These are phyloP conservation scores for Raddia distichophylla DNA, from an alignment of 176 grass and related monocot genomes.

Conservation along the genomic window DNA sequence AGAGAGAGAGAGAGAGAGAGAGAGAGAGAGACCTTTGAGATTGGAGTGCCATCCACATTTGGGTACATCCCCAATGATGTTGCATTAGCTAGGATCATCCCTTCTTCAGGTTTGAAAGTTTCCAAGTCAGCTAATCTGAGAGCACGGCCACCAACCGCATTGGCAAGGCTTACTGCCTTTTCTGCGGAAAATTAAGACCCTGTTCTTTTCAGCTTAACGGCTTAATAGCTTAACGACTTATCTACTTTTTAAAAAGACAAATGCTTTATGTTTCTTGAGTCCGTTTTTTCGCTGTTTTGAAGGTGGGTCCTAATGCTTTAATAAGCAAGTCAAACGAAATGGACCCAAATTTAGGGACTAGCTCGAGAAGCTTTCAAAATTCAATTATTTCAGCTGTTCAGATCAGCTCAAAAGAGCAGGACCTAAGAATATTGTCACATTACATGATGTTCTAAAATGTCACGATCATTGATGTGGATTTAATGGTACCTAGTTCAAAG, in stretches of 20 bases:
- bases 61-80: slow-evolving; percentile 97
- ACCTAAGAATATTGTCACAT: slow-evolving; percentile 10
- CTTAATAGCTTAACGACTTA: too few relatives aligned
- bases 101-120: slow-evolving; percentile 77
- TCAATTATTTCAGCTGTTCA: too few relatives aligned
- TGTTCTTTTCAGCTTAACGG: too few relatives aligned
- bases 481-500: slow-evolving; percentile 10
- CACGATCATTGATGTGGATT: background rate
- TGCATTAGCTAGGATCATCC: slow-evolving; percentile 97
- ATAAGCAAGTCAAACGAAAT: too few relatives aligned
- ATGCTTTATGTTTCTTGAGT: too few relatives aligned
- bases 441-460: slow-evolving; percentile 21
- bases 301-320: too few relatives aligned
- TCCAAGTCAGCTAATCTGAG: slow-evolving; percentile 80
- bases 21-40: slow-evolving; percentile 59
- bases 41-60: slow-evolving; percentile 85
- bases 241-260: too few relatives aligned
- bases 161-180: slow-evolving; percentile 80
- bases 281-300: too few relatives aligned
- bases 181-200: slow-evolving; percentile 47
- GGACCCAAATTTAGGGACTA: too few relatives aligned
- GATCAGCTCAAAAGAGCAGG: too few relatives aligned
- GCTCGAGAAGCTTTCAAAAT: too few relatives aligned
- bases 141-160: slow-evolving; percentile 67
- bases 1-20: background rate